Evolutionary conservation across 2,329 filamentous ascomycete genomes (phyloP), one percentile per base, ranked within the genome.

Genomic region (Neonectria sp.): DNA sequence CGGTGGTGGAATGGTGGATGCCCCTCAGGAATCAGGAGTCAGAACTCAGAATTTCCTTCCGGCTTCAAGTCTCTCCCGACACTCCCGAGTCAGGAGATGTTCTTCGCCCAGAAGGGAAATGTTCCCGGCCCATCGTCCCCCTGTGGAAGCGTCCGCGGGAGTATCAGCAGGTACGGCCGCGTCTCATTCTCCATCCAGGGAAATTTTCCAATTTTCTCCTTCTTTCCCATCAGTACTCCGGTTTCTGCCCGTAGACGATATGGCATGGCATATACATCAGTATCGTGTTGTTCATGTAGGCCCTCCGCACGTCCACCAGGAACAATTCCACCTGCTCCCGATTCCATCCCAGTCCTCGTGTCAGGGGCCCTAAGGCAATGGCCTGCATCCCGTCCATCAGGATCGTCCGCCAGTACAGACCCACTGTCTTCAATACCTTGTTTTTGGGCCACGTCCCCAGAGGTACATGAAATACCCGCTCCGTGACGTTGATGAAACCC

Each of bases 231-330:
- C 33, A 27, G 56, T 67, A 71, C 40, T 68, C 56, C 37, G 87
- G 85, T 75, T 85, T 88, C 76, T 89, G 87, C 17, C 83, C 87
- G 70, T 86, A 88, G 13, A 88, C 79, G 58, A 89, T 82, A 73
- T 88, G 83, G 70, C 88, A 79, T 9, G 86, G 86, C 87, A 89
- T 89, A 68, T 87, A 88, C 80, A 83, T 79, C 71, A 85, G 82
- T 70, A 78, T 78, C 63, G 77, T 73, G 55, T 82, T 83, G 61
- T 86, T 84, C 68, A 79, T 78, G 69, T 86, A 86, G n/a, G 83
- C 84, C 67, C 79, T 84, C 68, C 84, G 79, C 17, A 88, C 85
- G 21, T 83, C 79, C 13, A 85, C 77, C 17, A 88, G 80, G 67
- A 85, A 85, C 13, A 85, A 68, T 68, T 88, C 83, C 11, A 86